These are phyloP conservation scores for Dichotomocladium elegans DNA, from an alignment of 371 early-diverging fungal species.

Conservation along the genomic window DNA sequence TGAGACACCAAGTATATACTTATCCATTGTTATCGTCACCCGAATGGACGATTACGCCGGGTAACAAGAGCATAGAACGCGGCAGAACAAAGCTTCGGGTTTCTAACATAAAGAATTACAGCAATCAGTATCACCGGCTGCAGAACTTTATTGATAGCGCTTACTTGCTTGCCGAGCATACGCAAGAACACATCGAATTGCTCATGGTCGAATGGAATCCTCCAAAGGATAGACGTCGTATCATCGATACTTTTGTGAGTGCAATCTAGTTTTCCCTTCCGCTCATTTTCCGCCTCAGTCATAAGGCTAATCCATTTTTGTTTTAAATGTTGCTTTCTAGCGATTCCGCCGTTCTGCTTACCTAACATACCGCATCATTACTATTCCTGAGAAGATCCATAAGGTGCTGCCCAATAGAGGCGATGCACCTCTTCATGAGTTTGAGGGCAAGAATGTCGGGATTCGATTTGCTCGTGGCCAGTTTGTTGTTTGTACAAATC, in stretches of 20 bases:
- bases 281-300: too few relatives aligned
- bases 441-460: slow-evolving; percentile 46
- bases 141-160: slow-evolving; percentile 43
- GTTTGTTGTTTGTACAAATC: slow-evolving; percentile 40
- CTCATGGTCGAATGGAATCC: slow-evolving; percentile 47
- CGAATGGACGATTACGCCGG: slow-evolving; percentile 49
- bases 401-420: slow-evolving; percentile 31
- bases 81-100: neutral
- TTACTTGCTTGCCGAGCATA: slow-evolving; percentile 34
- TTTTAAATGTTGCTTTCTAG: too few relatives aligned
- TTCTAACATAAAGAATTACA: neutral
- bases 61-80: slow-evolving; percentile 6
- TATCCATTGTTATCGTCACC: slow-evolving; percentile 46
- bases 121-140: slow-evolving; percentile 40
- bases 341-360: slow-evolving; percentile 38
- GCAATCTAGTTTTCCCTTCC: neutral
- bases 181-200: slow-evolving; percentile 37
- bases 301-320: too few relatives aligned
- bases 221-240: slow-evolving; percentile 25
- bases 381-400: slow-evolving; percentile 33
- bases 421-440: slow-evolving; percentile 41
- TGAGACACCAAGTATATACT: slow-evolving; percentile 12
- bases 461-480: slow-evolving; percentile 46
- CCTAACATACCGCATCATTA: slow-evolving; percentile 38
- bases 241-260: slow-evolving; percentile 38